Evolutionary conservation across 495 filamentous ascomycete species (phyloP), one percentile per base, ranked within the genome.

Genomic region (Penicillium salamii): DNA sequence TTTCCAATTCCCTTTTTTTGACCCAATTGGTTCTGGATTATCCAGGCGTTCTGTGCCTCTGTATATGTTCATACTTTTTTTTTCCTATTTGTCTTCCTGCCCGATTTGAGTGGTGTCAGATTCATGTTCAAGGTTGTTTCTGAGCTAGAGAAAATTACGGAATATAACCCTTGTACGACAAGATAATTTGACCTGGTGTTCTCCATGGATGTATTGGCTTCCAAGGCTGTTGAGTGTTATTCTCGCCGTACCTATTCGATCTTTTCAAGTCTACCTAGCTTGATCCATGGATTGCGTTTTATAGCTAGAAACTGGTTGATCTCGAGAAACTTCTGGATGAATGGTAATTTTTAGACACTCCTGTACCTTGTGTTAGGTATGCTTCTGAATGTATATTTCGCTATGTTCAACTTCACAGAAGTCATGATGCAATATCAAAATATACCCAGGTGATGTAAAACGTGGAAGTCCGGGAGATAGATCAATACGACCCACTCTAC

Each of bases 21-120:
- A 20, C 42, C n/a, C 46, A 48, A 49, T 33, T 50, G 41, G 53
- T 62, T 55, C 58, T 48, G 47, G 38, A 57, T 33, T 54, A 53
- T 70, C 56, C 53, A 60, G 67, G 67, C 56, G 69, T 72, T 67
- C 52, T 53, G 69, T 70, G 64, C 53, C 60, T 53, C 66, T 70
- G 69, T 70, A 69, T 62, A 70, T 69, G 65, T 60, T 62, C 54
- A 59, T 48, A 50, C 61, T 52, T 51, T 49, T 60, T 52, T 56
- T 47, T 53, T 32, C 29, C 42, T n/a, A 54, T 55, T 62, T 55
- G 49, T 62, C 49, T 56, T 37, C 40, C 26, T 40, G 58, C 51
- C 65, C 58, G 58, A 55, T 51, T 38, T 12, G 19, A 31, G 49
- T 49, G 35, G 57, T 57, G 56, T 48, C 54, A 26, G 53, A 62